Base-by-base conservation (phyloP, 129 eudicot species). In the Silybum marianum region DNA sequence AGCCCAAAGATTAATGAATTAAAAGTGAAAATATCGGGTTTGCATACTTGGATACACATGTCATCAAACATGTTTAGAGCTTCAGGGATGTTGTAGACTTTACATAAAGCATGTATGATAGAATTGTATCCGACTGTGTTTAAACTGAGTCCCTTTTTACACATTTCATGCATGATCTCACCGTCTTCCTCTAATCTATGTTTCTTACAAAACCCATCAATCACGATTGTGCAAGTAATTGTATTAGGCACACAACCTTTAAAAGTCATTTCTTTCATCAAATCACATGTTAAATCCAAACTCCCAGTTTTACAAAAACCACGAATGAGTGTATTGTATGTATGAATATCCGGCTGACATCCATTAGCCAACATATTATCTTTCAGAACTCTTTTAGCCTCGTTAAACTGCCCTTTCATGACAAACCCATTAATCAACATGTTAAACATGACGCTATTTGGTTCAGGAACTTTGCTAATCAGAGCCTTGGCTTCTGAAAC, bases 91-190 rank as follows among this genome's bases (percentile, higher is more conserved):
- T 84, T 84, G n/a, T 85, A 84, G 13, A 85, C 88, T 83, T 86
- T 96, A 78, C 93, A 87, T 72, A 93, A 73, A 63, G 93, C 93
- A 63, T 85, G 85, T 75, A 96, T 87, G 19, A 96, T 51, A 77
- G 93, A 91, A 81, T 93, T 96, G 86, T 88, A 96, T 80, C 97
- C 99, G n/a, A 87, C 87, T 7, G 92, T 86, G 79, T 91, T 91
- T 51, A 93, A 84, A 84, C 68, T 30, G 32, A 91, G 83, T 72
- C 97, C 97, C 81, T 82, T 84, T 58, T 67, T 73, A 51, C 96
- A 84, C 99, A 96, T 96, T 80, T 93, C 90, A 74, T 30, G 75
- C 74, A 91, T 51, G 65, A 88, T 42, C 32, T 83, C 82, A 63
- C 70, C 12, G 3, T 92, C 98, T 89, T 96, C 98, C 34, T 84